Percentiles rank a stretch among this genome's conserved stretches.
phyloP scores from a whole-genome alignment of 441 rosid species.

The Eruca vesicaria region DNA sequence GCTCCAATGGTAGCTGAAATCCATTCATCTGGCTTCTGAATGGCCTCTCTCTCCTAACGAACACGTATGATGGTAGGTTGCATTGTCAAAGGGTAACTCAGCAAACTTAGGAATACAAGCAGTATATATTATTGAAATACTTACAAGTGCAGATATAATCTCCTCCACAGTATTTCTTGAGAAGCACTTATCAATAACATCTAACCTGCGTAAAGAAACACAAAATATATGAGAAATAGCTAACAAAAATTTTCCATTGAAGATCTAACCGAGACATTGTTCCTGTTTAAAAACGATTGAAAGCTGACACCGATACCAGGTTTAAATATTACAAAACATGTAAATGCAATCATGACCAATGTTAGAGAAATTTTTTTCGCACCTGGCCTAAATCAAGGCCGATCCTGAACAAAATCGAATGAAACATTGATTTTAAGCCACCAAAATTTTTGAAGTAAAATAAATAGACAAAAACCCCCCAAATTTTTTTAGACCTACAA shows the following conservation, averaged over 20 bases:
- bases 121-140: constrained; percentile 24
- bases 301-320: background rate
- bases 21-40: constrained; percentile 52
- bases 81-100: background rate
- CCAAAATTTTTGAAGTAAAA: no score
- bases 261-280: background rate
- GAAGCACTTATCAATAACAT: constrained; percentile 73
- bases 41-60: constrained; percentile 35
- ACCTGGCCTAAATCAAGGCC: no score
- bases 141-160: constrained; percentile 76
- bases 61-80: background rate
- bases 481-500: no score
- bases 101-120: no score
- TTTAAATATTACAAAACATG: background rate
- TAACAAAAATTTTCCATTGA: background rate
- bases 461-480: no score
- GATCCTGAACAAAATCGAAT: no score
- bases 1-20: constrained; percentile 46
- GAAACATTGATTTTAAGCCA: no score
- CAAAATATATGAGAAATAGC: background rate
- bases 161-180: constrained; percentile 74
- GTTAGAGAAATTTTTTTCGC: no score
- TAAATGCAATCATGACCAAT: no score
- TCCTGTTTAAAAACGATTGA: background rate
- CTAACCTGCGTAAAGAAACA: constrained; percentile 48